Evolutionary conservation across 148 eudicot species (phyloP), one percentile per base, ranked within the genome.

Genomic region (Dysphania ambrosioides): DNA sequence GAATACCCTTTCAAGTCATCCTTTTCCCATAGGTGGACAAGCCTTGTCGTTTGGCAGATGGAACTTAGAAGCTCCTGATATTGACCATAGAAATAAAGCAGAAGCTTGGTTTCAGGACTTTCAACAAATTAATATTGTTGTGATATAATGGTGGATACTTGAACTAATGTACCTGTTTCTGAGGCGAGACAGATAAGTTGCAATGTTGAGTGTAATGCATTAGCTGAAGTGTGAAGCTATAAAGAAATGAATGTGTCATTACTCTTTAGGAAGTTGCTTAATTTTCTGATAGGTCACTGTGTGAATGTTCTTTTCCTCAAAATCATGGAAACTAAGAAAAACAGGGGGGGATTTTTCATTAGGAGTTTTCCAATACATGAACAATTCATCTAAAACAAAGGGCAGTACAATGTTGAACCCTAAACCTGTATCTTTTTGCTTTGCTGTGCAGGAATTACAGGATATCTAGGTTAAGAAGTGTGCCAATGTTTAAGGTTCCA

Each of bases 401-500:
- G 38, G 27, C 10, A 8, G 5, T 21, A 6, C 29, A 5, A 5
- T 29, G 30, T 16, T n/a, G n/a, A 24, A 19, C 31, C 12, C 73
- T 31, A 29, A 41, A 57, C 26, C 30, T 68, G 16, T 36, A 1
- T 59, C 47, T 2, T 29, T 12, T 58, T 41, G 12, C 18, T 19
- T 29, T 36, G 31, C 29, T 49, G 26, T 68, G 71, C 82, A 79
- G 81, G 69, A 79, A 59, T 72, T 24, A 38, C 67, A 0, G 44
- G 38, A 12, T 32, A 32, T 47, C 19, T 36, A 32, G 30, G 29
- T 57, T 29, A 13, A 6, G 15, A 51, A 59, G n/a, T 21, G 53
- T 70, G 75, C 27, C 83, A 41, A 84, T 84, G 87, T 73, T 95
- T 36, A 92, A 85, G 80, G 79, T 78, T 74, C 94, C 97, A 36